These are phyloP conservation scores for Venustampulla echinocandica DNA, from an alignment of 495 filamentous ascomycete genomes.

Conservation along the genomic window DNA sequence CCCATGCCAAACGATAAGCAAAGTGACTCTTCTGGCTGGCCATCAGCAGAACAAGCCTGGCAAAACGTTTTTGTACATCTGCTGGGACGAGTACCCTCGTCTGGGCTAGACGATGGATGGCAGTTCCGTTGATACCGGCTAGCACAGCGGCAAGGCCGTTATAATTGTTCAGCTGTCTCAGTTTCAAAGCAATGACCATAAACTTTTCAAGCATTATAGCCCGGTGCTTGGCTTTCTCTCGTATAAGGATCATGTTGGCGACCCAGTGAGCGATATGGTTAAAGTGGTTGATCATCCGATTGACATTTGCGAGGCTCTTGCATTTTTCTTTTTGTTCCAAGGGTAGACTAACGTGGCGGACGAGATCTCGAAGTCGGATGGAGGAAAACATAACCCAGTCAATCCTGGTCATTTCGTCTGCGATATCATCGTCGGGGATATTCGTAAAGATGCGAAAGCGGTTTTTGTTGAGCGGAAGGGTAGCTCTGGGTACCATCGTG, in stretches of 20 bases:
- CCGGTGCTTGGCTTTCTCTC: constrained; percentile 93
- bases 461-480: constrained; percentile 57
- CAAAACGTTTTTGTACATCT: constrained; percentile 68
- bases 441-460: constrained; percentile 82
- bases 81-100: constrained; percentile 69
- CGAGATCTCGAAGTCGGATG: constrained; percentile 89
- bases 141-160: constrained; percentile 89
- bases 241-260: constrained; percentile 80
- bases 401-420: constrained; percentile 84
- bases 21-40: constrained; percentile 82
- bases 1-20: constrained; percentile 92
- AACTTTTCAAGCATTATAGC: constrained; percentile 87
- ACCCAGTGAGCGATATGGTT: constrained; percentile 92
- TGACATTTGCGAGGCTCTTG: constrained; percentile 74
- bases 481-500: constrained; percentile 53
- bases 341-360: constrained; percentile 77
- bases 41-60: constrained; percentile 87
- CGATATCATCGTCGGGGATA: constrained; percentile 69
- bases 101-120: constrained; percentile 76
- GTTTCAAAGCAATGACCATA: constrained; percentile 74
- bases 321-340: constrained; percentile 65
- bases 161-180: constrained; percentile 93
- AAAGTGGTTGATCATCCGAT: constrained; percentile 91
- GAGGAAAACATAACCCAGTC: constrained; percentile 96
- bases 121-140: constrained; percentile 82